These are phyloP conservation scores for Platanthera guangdongensis DNA, from an alignment of 106 monocot genomes.

Conservation along the genomic window DNA sequence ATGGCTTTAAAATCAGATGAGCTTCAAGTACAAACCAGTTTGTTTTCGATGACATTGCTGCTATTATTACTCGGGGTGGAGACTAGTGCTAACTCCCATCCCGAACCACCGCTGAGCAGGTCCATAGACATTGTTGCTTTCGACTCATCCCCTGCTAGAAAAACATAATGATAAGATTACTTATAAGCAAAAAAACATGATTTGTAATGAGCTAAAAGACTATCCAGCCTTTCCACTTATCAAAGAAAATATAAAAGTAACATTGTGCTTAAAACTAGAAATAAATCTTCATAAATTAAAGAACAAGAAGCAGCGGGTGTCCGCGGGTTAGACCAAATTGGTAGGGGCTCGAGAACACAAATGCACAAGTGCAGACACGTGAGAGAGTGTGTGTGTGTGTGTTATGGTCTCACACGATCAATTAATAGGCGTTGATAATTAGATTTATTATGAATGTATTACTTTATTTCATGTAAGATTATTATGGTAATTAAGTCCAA, in stretches of 20 bases:
- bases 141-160: slow-evolving; percentile 23
- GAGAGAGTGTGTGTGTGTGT: too few relatives aligned
- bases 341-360: too few relatives aligned
- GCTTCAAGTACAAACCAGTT: slow-evolving; percentile 40
- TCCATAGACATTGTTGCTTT: slow-evolving; percentile 21
- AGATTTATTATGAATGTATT: too few relatives aligned
- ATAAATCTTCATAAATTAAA: not conserved
- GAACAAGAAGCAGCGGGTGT: not conserved
- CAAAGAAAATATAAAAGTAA: not conserved
- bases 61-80: slow-evolving; percentile 69
- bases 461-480: too few relatives aligned
- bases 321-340: too few relatives aligned
- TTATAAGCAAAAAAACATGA: not conserved
- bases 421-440: too few relatives aligned
- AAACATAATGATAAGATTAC: not conserved
- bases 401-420: too few relatives aligned
- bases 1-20: too few relatives aligned
- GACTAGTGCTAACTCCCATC: slow-evolving; percentile 90
- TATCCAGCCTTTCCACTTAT: not conserved
- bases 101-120: slow-evolving; percentile 37
- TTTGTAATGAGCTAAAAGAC: not conserved
- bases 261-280: not conserved
- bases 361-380: too few relatives aligned
- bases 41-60: slow-evolving; percentile 52
- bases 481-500: too few relatives aligned